A percentile compares a stretch with the other conserved stretches of the same genome.
phyloP scores from a whole-genome alignment of 2,329 filamentous ascomycete genomes.

The Fusarium transvaalense region DNA sequence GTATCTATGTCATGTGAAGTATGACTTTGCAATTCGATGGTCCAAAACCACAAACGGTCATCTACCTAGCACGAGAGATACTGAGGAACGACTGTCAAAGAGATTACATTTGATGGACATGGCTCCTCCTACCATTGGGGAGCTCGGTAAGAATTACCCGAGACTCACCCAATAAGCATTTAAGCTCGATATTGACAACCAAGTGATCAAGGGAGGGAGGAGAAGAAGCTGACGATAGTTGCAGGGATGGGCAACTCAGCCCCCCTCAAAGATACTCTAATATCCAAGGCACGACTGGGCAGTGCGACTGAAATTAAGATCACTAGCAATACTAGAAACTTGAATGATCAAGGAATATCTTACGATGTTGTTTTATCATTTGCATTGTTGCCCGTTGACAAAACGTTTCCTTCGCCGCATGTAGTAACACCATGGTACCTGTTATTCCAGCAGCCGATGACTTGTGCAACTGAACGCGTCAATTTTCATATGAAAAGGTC shows the following conservation, averaged over 20 bases:
- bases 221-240: background rate
- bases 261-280: background rate
- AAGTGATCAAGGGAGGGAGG: background rate
- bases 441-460: no score
- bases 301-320: background rate
- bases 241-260: background rate
- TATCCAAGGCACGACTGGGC: background rate
- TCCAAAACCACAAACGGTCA: background rate
- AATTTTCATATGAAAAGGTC: accelerated
- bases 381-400: no score
- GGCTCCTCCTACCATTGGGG: background rate
- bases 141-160: background rate
- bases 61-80: background rate
- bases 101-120: no score
- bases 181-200: background rate
- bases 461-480: background rate
- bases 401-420: no score
- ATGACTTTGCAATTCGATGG: background rate
- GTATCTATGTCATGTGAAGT: background rate
- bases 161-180: background rate
- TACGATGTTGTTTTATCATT: no score
- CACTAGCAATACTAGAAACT: background rate
- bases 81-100: background rate
- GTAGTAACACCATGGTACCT: no score
- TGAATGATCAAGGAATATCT: background rate